Percentiles rank a stretch among this genome's conserved stretches.
phyloP scores from a whole-genome alignment of 1,284 basidiomycete species.

The Stereum hirsutum region DNA sequence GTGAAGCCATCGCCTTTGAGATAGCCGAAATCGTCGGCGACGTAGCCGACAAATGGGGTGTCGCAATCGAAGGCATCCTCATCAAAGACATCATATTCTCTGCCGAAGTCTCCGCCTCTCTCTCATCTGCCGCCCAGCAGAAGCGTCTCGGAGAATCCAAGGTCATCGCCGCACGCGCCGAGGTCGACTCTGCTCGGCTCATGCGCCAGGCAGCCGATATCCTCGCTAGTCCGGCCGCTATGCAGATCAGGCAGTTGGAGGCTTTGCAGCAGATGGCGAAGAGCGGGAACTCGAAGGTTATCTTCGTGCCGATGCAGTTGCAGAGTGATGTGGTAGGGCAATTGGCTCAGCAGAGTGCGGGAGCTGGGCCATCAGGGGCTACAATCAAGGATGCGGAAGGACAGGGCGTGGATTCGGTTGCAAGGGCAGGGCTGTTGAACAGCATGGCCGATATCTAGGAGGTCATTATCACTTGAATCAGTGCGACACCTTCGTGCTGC shows the following conservation, averaged over 20 bases:
- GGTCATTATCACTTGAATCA: too few relatives aligned
- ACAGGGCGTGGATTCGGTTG: constrained; percentile 32
- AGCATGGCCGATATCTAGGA: constrained; percentile 28
- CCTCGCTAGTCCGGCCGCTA: constrained; percentile 86
- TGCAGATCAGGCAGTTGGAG: constrained; percentile 96
- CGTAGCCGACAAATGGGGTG: constrained; percentile 89
- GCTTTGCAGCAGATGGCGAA: constrained; percentile 72
- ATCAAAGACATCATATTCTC: constrained; percentile 94
- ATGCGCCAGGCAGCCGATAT: constrained; percentile 94
- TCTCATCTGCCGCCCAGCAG: constrained; percentile 90
- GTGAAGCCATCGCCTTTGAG: constrained; percentile 93
- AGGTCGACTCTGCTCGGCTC: constrained; percentile 89
- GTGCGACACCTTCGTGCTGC: too few relatives aligned
- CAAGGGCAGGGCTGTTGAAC: constrained; percentile 45
- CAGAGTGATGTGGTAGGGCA: constrained; percentile 63
- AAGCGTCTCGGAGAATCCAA: constrained; percentile 94
- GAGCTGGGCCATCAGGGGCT: constrained; percentile 7
- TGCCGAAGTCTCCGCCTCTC: constrained; percentile 81
- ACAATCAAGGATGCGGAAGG: constrained; percentile 26
- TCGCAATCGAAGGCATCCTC: constrained; percentile 90
- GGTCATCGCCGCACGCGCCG: constrained; percentile 93
- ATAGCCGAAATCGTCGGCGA: constrained; percentile 91
- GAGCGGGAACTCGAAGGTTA: constrained; percentile 75
- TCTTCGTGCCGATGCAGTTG: constrained; percentile 91
- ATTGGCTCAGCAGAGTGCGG: constrained; percentile 19